phyloP scores from a whole-genome alignment of 345 rosid species.

The Populus deltoides region DNA sequence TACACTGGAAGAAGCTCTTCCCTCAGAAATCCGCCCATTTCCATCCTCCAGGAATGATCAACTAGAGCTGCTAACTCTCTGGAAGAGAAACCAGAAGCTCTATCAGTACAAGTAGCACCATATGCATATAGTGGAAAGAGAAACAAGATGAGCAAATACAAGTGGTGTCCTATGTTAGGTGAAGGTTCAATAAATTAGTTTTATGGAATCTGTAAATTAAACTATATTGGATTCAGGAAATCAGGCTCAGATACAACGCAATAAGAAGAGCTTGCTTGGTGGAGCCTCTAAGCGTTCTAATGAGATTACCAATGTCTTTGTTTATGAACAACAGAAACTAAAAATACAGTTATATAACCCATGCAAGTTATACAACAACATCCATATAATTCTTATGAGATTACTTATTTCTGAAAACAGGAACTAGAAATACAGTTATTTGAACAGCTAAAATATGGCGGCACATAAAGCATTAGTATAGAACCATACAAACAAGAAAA shows the following conservation, averaged over 20 bases:
- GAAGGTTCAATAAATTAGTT: conserved; percentile 8
- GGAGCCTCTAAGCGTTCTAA: background rate
- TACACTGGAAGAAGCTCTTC: conserved; percentile 54
- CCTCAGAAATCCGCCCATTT: conserved; percentile 70
- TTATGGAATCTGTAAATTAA: conserved; percentile 6
- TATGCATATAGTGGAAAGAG: background rate
- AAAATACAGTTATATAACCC: background rate
- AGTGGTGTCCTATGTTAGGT: background rate
- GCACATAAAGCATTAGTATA: background rate
- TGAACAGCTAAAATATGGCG: background rate
- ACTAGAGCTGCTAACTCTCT: conserved; percentile 74
- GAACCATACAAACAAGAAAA: background rate
- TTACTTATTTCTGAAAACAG: background rate
- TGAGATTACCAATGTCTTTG: background rate
- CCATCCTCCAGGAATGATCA: conserved; percentile 91
- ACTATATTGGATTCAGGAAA: background rate
- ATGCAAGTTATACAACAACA: background rate
- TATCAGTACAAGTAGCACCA: conserved; percentile 8
- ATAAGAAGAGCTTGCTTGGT: background rate
- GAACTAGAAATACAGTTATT: background rate
- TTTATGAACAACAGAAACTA: background rate
- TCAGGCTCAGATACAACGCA: conserved; percentile 3
- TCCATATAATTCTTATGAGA: background rate
- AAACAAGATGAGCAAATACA: conserved; percentile 5
- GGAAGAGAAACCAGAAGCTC: conserved; percentile 16